These are phyloP conservation scores for Naganishia sp. DNA, from an alignment of 1,284 basidiomycete species.

Conservation along the genomic window DNA sequence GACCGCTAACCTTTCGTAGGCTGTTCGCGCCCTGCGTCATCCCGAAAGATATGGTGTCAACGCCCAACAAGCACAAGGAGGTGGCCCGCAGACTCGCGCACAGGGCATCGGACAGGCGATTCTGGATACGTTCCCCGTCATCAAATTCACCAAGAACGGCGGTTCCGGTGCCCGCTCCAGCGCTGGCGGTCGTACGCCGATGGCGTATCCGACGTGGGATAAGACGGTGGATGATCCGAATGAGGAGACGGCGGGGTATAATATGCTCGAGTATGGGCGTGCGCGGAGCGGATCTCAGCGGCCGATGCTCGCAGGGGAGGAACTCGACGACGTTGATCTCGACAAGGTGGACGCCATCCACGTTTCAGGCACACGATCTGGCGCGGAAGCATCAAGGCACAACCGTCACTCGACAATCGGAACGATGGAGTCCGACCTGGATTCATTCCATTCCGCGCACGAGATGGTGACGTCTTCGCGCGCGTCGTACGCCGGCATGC, in stretches of 20 bases:
- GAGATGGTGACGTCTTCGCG: constrained; percentile 22
- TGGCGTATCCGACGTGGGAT: constrained; percentile 31
- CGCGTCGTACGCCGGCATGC: constrained; percentile 16
- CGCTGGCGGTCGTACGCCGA: constrained; percentile 7
- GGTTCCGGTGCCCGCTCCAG: not conserved
- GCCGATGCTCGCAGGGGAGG: constrained; percentile 3
- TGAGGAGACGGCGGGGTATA: not conserved
- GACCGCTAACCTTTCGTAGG: constrained; percentile 54
- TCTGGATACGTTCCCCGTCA: constrained; percentile 87
- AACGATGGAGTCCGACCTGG: constrained; percentile 23
- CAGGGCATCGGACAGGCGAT: constrained; percentile 82
- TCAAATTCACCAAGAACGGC: constrained; percentile 67
- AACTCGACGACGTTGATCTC: constrained; percentile 13
- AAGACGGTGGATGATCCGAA: not conserved
- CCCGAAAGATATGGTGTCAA: constrained; percentile 88
- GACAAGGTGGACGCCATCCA: constrained; percentile 8
- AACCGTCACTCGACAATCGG: constrained; percentile 8
- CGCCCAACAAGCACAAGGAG: constrained; percentile 52
- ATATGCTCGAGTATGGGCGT: constrained; percentile 15
- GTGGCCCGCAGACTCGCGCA: constrained; percentile 66
- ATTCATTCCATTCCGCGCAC: constrained; percentile 31
- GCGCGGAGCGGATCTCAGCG: constrained; percentile 4
- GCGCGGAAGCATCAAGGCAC: constrained; percentile 5
- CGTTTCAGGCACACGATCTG: not conserved
- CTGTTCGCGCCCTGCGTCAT: constrained; percentile 75